Evolutionary conservation across 192 early-diverging fungal genomes (phyloP), one percentile per base, ranked within the genome.

Genomic region (Entomortierella beljakovae): DNA sequence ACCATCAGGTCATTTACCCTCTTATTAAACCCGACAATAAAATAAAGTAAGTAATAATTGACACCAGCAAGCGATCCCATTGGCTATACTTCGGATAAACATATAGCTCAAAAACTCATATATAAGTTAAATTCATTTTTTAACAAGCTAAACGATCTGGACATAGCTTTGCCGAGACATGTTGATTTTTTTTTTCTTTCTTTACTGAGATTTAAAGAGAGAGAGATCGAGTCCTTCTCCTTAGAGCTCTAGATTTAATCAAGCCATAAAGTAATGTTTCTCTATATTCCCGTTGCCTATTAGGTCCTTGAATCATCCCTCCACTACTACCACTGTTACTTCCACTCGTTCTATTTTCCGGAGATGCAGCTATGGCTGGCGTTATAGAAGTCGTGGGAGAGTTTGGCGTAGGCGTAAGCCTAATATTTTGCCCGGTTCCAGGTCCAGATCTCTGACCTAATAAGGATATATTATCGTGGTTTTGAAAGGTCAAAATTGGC

Each of bases 191-290:
- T 55, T 31, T 15, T 55, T 55, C 18, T 55, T 55, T 31, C 31
- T 55, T 31, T 10, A 11, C 18, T 6, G 7, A 4, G 25, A 4
- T 1, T 38, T 64, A 77, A 15, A 77, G 74, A 50, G 74, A 77
- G 20, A 77, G 57, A n/a, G 74, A 38, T 26, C 74, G 59, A 54
- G 60, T 51, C 49, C 74, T 57, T 52, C 61, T 68, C 49, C 55
- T 69, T 33, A 64, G 54, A 43, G 64, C 66, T n/a, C 61, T 62
- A 15, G 65, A 52, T 59, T 68, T 77, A 52, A 64, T 59, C 18
- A 77, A 32, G 1, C 74, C 74, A 77, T 77, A 77, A 8, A 68
- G 18, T 2, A 64, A 61, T 1, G 52, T 43, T 54, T 58, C 65
- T 33, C 74, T 54, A 57, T 66, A 66, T 22, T 61, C 25, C 20